These are phyloP conservation scores for Cyanodermella asteris DNA, from an alignment of 2,329 filamentous ascomycete species.

Conservation along the genomic window DNA sequence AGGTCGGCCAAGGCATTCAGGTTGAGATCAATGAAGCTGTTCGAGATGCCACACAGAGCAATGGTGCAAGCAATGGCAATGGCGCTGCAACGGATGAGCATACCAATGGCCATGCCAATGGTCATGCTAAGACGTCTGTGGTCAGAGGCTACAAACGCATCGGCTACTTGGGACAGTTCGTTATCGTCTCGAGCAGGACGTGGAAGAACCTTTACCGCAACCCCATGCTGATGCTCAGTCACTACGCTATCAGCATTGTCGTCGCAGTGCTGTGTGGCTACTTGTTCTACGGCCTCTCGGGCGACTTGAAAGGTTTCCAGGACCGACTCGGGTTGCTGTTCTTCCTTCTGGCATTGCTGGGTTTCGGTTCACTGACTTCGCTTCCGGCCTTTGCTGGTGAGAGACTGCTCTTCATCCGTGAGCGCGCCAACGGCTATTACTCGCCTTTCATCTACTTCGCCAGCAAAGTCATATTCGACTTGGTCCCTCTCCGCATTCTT, in stretches of 20 bases:
- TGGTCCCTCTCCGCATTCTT: conserved; percentile 79
- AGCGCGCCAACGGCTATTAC: conserved; percentile 94
- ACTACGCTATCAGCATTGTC: conserved; percentile 91
- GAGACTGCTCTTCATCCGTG: conserved; percentile 71
- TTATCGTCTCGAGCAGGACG: conserved; percentile 72
- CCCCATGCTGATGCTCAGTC: conserved; percentile 92
- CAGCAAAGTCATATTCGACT: conserved; percentile 95
- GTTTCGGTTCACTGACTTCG: conserved; percentile 87
- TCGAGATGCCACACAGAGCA: conserved; percentile 39
- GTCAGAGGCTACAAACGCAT: conserved; percentile 67
- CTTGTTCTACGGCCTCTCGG: conserved; percentile 86
- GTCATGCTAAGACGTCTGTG: conserved; percentile 27
- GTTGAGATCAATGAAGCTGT: conserved; percentile 61
- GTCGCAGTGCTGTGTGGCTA: conserved; percentile 86
- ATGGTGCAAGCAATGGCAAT: conserved; percentile 39
- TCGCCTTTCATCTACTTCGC: conserved; percentile 82
- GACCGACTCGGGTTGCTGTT: conserved; percentile 94
- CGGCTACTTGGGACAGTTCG: conserved; percentile 59
- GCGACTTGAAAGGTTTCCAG: conserved; percentile 93
- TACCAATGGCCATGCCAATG: conserved; percentile 14
- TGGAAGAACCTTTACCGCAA: conserved; percentile 97
- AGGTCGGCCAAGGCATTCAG: conserved; percentile 50
- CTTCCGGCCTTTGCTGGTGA: conserved; percentile 86
- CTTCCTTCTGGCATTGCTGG: conserved; percentile 85
- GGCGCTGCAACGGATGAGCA: conserved; percentile 23